Evolutionary conservation across 2,329 filamentous ascomycete species (phyloP), one percentile per base, ranked within the genome.

Genomic region (Fusarium mangiferae): DNA sequence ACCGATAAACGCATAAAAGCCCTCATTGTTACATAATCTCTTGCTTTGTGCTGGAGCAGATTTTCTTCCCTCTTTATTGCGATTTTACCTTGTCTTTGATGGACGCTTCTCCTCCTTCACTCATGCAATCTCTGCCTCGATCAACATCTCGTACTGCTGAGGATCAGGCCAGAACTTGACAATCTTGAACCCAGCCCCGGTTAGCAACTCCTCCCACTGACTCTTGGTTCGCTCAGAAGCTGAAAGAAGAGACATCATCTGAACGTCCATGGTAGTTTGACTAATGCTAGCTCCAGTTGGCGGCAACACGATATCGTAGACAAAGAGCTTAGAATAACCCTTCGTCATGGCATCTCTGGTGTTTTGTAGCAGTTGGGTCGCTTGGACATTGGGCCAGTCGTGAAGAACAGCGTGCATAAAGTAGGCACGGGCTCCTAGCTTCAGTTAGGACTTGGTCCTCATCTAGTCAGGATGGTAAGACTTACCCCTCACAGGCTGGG

Each of bases 391-490:
- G 0, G 84, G 80, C 85, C 85, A 88, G 78, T 87, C 85, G 68
- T 88, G 86, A 11, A 88, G 77, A 38, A 88, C 85, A 45, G 81
- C 80, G 35, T 85, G 84, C 68, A 88, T 80, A 42, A 87, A 80
- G 72, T 86, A 88, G 9, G 85, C 80, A 18, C 84, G 80, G 7
- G 82, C 84, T n/a, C 73, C 78, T 36, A 6, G 1, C 12, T 13
- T 14, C 7, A 1, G 5, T 45, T 5, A 58, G 42, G 12, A 28
- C 41, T 1, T 26, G 2, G 1, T 5, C 15, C 7, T 1, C 1
- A 42, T 6, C 7, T 22, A 22, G 20, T 7, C 13, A 11, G 2
- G 4, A 20, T 22, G 7, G 3, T 28, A 10, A 41, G 10, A n/a
- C 30, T 18, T 44, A 70, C 74, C 68, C 38, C n/a, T 76, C 0